Conservation (phyloP, 768 basidiomycete species). For the Paxillus ammoniavirescens region DNA sequence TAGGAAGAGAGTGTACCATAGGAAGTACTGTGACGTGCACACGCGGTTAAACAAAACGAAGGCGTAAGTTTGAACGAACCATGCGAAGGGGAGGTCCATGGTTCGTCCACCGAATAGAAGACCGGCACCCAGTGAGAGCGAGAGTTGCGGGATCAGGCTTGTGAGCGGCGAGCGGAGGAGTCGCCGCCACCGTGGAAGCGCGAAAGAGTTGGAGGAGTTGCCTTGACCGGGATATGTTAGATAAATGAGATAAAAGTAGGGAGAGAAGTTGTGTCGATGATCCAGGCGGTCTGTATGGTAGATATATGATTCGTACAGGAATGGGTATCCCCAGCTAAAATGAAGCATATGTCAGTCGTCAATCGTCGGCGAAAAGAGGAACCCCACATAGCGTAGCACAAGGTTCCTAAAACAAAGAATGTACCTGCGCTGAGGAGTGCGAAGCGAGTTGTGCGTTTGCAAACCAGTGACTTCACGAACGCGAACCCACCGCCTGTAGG, state of each 20-base stretch:
- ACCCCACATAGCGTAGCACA: slow-evolving; percentile 76
- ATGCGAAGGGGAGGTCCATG: slow-evolving; percentile 71
- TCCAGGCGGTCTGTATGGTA: slow-evolving; percentile 91
- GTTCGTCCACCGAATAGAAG: slow-evolving; percentile 61
- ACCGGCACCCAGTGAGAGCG: slow-evolving; percentile 67
- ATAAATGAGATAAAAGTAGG: slow-evolving; percentile 95
- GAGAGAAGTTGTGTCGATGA: slow-evolving; percentile 97
- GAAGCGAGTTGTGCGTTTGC: slow-evolving; percentile 59
- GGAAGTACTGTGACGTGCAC: slow-evolving; percentile 97
- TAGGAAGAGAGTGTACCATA: slow-evolving; percentile 92
- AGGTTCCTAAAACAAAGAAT: slow-evolving; percentile 57
- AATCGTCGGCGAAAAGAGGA: slow-evolving; percentile 3
- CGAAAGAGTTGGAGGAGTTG: slow-evolving; percentile 9
- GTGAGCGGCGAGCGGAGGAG: slow-evolving; percentile 70
- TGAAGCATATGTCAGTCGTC: background rate
- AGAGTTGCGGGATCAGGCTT: slow-evolving; percentile 84
- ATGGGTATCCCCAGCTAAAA: slow-evolving; percentile 89
- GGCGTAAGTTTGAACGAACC: slow-evolving; percentile 86
- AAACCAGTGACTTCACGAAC: slow-evolving; percentile 44
- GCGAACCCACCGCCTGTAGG: slow-evolving; percentile 16
- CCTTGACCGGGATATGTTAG: slow-evolving; percentile 63
- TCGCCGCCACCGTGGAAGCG: slow-evolving; percentile 36
- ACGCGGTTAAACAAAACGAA: slow-evolving; percentile 99
- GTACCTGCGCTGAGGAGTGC: slow-evolving; percentile 64
- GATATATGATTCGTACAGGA: slow-evolving; percentile 88